A percentile compares a stretch with the other conserved stretches of the same genome.
These are phyloP conservation scores for Pleurotus tuoliensis DNA, from an alignment of 768 basidiomycete species.

Conservation along the genomic window DNA sequence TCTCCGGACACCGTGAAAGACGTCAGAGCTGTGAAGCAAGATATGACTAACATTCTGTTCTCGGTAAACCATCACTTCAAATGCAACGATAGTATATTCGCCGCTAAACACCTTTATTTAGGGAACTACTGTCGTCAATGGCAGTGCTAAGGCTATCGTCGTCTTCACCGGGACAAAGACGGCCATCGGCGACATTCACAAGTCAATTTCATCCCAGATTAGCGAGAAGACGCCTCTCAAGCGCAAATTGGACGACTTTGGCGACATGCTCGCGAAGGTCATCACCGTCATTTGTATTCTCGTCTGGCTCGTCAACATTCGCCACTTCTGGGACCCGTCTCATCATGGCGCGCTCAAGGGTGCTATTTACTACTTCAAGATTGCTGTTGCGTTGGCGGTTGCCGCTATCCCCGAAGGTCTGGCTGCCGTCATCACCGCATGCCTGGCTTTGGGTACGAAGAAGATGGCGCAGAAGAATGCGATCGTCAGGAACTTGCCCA, in stretches of 20 bases:
- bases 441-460: slow-evolving; percentile 93
- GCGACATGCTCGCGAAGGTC: slow-evolving; percentile 95
- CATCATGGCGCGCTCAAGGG: slow-evolving; percentile 91
- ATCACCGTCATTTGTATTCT: slow-evolving; percentile 96
- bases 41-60: slow-evolving; percentile 97
- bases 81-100: too few species aligned
- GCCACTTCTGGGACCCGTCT: slow-evolving; percentile 93
- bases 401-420: slow-evolving; percentile 98
- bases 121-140: slow-evolving; percentile 97
- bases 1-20: slow-evolving; percentile 65
- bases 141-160: slow-evolving; percentile 83
- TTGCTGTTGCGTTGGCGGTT: slow-evolving; percentile 97
- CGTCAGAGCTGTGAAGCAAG: slow-evolving; percentile 86
- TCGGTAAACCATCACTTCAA: slow-evolving; percentile 47
- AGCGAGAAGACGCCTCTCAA: slow-evolving; percentile 96
- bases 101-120: slow-evolving; percentile 20
- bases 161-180: slow-evolving; percentile 83
- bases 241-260: slow-evolving; percentile 96
- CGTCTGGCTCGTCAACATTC: slow-evolving; percentile 96
- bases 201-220: slow-evolving; percentile 90
- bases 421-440: slow-evolving; percentile 98
- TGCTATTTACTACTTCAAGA: slow-evolving; percentile 98
- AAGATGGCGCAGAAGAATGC: slow-evolving; percentile 99
- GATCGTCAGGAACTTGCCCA: slow-evolving; percentile 93
- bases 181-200: slow-evolving; percentile 96